phyloP scores from a whole-genome alignment of 2,329 filamentous ascomycete genomes.

The Bipolaris sorokiniana region DNA sequence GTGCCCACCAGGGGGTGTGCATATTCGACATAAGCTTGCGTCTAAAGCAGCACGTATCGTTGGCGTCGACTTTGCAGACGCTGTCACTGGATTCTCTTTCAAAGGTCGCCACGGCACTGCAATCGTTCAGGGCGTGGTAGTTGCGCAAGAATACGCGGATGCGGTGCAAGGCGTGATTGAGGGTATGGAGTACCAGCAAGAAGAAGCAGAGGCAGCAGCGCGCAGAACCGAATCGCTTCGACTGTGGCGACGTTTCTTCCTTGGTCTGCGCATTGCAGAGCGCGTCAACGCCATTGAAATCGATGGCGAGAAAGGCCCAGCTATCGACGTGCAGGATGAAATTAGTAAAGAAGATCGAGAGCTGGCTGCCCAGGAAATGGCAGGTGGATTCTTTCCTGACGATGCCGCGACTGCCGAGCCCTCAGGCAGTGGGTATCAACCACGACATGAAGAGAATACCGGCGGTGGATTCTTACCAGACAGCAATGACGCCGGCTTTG shows the following conservation, averaged over 20 bases:
- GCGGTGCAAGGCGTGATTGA: constrained; percentile 73
- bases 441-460: constrained; percentile 16
- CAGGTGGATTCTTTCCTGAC: constrained; percentile 54
- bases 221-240: constrained; percentile 58
- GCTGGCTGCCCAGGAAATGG: constrained; percentile 36
- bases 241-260: constrained; percentile 65
- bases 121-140: constrained; percentile 76
- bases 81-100: constrained; percentile 89
- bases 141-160: constrained; percentile 73
- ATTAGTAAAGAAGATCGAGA: constrained; percentile 39
- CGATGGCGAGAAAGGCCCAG: constrained; percentile 38
- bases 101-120: constrained; percentile 85
- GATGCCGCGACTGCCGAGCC: constrained; percentile 54
- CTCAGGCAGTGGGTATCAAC: constrained; percentile 21
- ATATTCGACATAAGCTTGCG: constrained; percentile 65
- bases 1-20: constrained; percentile 65
- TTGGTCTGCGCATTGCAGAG: constrained; percentile 72
- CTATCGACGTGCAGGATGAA: constrained; percentile 38
- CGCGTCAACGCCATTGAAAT: constrained; percentile 66
- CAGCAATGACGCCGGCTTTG: neutral
- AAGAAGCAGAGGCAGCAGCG: constrained; percentile 65
- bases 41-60: constrained; percentile 75
- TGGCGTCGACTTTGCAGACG: constrained; percentile 84
- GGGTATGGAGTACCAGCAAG: constrained; percentile 70
- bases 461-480: constrained; percentile 28